These are phyloP conservation scores for Chlamydomonas incerta DNA, from an alignment of 139 green algal genomes.

Conservation along the genomic window DNA sequence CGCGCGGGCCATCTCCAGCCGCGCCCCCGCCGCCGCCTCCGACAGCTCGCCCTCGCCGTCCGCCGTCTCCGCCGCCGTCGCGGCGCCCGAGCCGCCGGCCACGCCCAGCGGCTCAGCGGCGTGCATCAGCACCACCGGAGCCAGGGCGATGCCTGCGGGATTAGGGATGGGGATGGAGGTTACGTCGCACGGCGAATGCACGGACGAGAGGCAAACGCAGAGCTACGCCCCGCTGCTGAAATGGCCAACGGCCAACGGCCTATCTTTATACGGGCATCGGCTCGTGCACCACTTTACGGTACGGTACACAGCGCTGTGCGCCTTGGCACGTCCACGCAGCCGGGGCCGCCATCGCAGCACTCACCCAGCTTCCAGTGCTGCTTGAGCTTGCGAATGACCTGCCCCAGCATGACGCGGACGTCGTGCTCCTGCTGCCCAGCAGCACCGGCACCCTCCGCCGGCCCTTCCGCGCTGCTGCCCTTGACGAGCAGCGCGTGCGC, in stretches of 20 bases:
- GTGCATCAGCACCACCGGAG: constrained; percentile 53
- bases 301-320: too few relatives aligned
- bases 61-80: background rate
- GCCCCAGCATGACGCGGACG: constrained; percentile 64
- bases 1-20: constrained; percentile 46
- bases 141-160: constrained; percentile 54
- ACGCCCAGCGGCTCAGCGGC: constrained; percentile 49
- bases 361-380: constrained; percentile 68
- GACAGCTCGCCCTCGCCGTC: constrained; percentile 1
- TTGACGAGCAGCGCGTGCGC: constrained; percentile 47
- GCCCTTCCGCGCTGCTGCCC: background rate
- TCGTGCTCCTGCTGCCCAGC: constrained; percentile 27
- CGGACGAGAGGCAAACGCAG: too few relatives aligned
- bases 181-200: too few relatives aligned
- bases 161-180: too few relatives aligned
- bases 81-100: background rate
- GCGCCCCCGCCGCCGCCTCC: background rate
- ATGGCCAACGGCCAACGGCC: too few relatives aligned
- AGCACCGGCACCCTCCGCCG: background rate
- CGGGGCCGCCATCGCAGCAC: background rate
- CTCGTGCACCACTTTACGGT: too few relatives aligned
- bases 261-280: too few relatives aligned
- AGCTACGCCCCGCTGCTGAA: too few relatives aligned
- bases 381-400: constrained; percentile 71
- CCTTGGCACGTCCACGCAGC: too few relatives aligned